Evolutionary conservation across 495 filamentous ascomycete genomes (phyloP), one percentile per base, ranked within the genome.

Genomic region (Aspergillus nidulans): DNA sequence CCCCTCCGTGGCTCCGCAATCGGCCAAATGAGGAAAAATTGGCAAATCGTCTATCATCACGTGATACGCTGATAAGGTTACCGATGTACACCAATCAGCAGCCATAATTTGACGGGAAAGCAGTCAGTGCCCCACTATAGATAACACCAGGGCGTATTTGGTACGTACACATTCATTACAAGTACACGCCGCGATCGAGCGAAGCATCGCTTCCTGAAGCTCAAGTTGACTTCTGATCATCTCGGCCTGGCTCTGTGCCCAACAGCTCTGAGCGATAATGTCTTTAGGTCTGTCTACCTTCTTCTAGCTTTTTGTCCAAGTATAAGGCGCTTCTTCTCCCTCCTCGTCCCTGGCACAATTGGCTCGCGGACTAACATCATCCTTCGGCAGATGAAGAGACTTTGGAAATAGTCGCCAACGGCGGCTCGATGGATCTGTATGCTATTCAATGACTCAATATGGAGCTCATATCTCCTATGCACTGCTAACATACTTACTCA

Each of bases 341-440:
- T 15, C n/a, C 2, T 26, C 36, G 20, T 10, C 42, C 20, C 18
- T 36, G 6, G 4, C 12, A 10, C 32, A 19, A 6, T 49, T 39
- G 47, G 32, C 19, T 39, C 28, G 13, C 30, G n/a, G 30, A 41
- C 58, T 53, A 32, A 56, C 50, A 20, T 44, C 20, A 12, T 23
- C 19, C 10, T 40, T 23, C 8, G 36, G 63, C 54, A 71, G 82
- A 84, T 58, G 85, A 90, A 63, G 81, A 81, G 64, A 71, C 87
- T 58, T 74, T 94, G 42, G 74, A 77, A 60, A 69, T 64, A 58
- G 78, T 82, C 69, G 85, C 87, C 59, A 73, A 79, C 58, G 86
- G 87, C 68, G 84, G 84, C 39, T 70, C 76, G 21, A 83, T 92
- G 69, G 83, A 89, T 58, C 77, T 81, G 89, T 91, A 80, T 69